Evolutionary conservation across 352 stramenopile species (phyloP), one percentile per base, ranked within the genome.

Genomic region (Blastocystis sp.): DNA sequence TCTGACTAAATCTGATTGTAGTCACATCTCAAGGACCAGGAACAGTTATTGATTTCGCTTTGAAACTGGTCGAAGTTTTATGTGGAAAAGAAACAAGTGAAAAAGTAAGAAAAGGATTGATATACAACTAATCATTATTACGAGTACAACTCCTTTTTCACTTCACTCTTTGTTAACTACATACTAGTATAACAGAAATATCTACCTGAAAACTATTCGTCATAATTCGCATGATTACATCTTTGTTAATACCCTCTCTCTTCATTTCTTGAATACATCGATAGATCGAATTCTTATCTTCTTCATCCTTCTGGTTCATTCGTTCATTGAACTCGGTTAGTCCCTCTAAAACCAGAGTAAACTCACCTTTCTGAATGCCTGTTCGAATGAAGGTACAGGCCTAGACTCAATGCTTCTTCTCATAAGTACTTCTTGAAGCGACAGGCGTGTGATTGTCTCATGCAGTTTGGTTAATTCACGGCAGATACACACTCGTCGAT

Each of bases 1-100:
- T 16, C 16, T 69, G 16, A 46, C 1, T 1, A n/a, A 24, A 49
- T 74, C 37, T 46, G 19, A 65, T 78, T 51, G 16, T 91, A 35
- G 61, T 91, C 52, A 91, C 89, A 19, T 89, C 58, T 7, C 83
- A 81, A 78, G 89, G 89, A 7, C 89, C 89, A 12, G 89, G 88
- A 39, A 91, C 89, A 0, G 78, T 85, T 0, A 81, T 91, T 29
- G 74, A 88, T 29, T 91, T 91, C 59, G 88, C 88, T 21, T 81
- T 91, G 7, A 43, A 89, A 5, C 27, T 90, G 39, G 88, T 90
- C 21, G 86, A 88, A 37, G 16, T 58, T 32, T 73, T 91, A 7
- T 90, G 78, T 42, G 89, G 89, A 21, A 56, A 81, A 12, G 85
- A 90, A 61, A 65, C 77, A 39, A 37, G 51, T 35, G 43, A 83